These are phyloP conservation scores for Colletotrichum graminicola DNA, from an alignment of 2,329 filamentous ascomycete species.

Conservation along the genomic window DNA sequence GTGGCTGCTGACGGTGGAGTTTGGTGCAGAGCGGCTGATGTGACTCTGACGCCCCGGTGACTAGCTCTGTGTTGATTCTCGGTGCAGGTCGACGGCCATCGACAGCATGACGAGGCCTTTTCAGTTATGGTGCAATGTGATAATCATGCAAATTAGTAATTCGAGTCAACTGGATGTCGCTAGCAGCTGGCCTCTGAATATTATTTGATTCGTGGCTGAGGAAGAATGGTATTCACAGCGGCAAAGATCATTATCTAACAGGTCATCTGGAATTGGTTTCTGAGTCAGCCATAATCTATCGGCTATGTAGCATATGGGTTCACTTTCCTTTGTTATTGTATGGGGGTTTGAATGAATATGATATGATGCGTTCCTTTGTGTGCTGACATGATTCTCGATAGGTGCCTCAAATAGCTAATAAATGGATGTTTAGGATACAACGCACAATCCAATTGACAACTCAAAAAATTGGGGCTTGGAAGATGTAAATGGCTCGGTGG, in stretches of 20 bases:
- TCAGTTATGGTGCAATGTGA: background rate
- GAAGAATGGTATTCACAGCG: background rate
- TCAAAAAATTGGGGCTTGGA: background rate
- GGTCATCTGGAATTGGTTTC: background rate
- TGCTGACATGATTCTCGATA: background rate
- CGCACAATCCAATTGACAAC: too few species aligned
- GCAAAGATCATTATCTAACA: background rate
- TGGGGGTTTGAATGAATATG: background rate
- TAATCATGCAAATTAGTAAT: background rate
- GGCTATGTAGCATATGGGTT: background rate
- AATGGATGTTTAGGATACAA: too few species aligned
- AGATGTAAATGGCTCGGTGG: background rate
- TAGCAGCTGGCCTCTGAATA: background rate
- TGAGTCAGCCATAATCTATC: too few species aligned
- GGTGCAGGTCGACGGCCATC: background rate
- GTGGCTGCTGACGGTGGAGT: conserved; percentile 2
- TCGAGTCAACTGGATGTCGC: background rate
- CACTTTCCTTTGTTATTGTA: background rate
- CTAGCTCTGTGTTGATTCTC: background rate
- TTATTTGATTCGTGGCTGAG: background rate
- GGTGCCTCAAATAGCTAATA: background rate
- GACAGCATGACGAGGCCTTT: background rate
- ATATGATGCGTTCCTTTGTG: too few species aligned
- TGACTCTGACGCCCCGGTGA: background rate
- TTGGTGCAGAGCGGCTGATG: background rate